Percentiles rank a stretch among this genome's conserved stretches.
phyloP scores from a whole-genome alignment of 2,329 filamentous ascomycete species.

The Xylariaceae sp. region DNA sequence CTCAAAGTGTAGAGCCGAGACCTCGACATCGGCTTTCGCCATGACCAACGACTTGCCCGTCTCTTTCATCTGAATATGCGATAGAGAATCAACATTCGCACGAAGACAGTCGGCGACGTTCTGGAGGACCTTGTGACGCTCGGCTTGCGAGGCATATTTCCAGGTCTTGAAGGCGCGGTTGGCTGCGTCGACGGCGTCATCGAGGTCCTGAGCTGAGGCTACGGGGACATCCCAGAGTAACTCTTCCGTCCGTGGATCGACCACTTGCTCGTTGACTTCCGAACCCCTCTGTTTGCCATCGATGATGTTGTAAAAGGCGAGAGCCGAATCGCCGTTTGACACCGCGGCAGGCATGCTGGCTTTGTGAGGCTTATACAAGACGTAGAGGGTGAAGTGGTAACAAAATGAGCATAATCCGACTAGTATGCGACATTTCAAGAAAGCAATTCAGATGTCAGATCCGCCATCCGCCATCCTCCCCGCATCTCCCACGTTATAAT shows the following conservation, averaged over 20 bases:
- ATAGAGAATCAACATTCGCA: constrained; percentile 51
- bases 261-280: constrained; percentile 45
- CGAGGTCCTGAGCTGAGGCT: constrained; percentile 49
- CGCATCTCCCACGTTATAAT: constrained; percentile 6
- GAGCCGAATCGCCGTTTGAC: constrained; percentile 27
- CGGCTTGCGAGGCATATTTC: constrained; percentile 51
- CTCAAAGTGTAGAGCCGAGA: constrained; percentile 46
- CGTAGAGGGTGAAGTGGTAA: not conserved
- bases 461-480: constrained; percentile 1
- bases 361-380: not conserved
- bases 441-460: not conserved
- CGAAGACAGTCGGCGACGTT: constrained; percentile 50
- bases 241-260: constrained; percentile 54
- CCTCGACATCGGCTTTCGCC: constrained; percentile 48
- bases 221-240: constrained; percentile 55
- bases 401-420: constrained; percentile 3
- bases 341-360: constrained; percentile 22
- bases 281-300: constrained; percentile 49
- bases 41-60: constrained; percentile 57
- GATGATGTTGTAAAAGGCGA: constrained; percentile 53
- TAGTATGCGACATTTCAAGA: not conserved
- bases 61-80: constrained; percentile 54
- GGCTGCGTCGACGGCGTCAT: constrained; percentile 53
- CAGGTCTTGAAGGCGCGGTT: constrained; percentile 55
- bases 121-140: constrained; percentile 50